Conservation (phyloP, 768 basidiomycete species). For the Kondoa malvinella region DNA sequence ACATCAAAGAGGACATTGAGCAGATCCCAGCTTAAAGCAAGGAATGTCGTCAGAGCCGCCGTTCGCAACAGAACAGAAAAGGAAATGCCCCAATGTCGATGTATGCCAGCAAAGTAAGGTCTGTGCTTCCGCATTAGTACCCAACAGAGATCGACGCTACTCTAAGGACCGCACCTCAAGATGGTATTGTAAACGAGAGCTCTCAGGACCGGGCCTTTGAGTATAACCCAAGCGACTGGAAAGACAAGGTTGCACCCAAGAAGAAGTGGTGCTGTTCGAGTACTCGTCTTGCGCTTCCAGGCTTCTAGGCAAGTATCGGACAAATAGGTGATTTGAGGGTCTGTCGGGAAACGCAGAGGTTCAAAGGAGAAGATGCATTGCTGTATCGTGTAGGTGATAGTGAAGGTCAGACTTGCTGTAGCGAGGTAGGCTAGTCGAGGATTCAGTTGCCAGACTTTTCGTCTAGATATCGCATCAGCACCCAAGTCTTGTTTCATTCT, state of each 20-base stretch:
- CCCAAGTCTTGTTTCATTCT: neutral
- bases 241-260: neutral
- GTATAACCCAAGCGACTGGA: neutral
- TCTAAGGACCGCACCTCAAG: too few species aligned
- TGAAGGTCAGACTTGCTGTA: too few species aligned
- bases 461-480: neutral
- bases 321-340: neutral
- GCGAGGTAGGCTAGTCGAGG: neutral
- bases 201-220: neutral
- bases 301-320: neutral
- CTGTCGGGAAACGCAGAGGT: neutral
- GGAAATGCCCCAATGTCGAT: neutral
- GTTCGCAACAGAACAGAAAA: neutral
- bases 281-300: neutral
- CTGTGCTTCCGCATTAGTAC: neutral
- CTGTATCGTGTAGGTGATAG: neutral
- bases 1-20: slow-evolving; percentile 5
- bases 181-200: slow-evolving; percentile 4
- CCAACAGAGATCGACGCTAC: too few species aligned
- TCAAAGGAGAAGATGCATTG: neutral
- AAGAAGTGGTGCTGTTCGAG: neutral
- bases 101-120: slow-evolving; percentile 1
- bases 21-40: slow-evolving; percentile 1
- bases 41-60: neutral
- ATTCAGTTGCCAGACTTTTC: neutral